Base-by-base conservation (phyloP, 2,329 filamentous ascomycete species). In the Colletotrichum coccodes region DNA sequence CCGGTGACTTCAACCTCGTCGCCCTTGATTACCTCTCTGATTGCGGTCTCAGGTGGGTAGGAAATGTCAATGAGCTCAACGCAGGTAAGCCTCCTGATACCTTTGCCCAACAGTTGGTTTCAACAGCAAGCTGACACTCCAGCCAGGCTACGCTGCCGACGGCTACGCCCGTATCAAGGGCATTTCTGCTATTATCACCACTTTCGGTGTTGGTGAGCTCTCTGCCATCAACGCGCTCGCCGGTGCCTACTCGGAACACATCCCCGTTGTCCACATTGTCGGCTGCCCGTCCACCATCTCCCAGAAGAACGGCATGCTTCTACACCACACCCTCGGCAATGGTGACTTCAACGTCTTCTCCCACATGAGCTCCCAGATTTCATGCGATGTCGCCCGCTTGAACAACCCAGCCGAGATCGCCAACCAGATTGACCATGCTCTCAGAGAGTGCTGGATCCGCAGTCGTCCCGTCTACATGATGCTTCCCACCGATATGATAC, bases 401-500 rank as follows among this genome's bases (percentile, higher is more conserved):
- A 91, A 89, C 76, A 87, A 93, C 71, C 89, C 91, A 1, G 80
- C 85, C 67, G 91, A 93, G 72, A 92, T 92, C 47, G 90, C 93
- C 11, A 83, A 85, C 16, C 88, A 94, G 75, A 95, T 97, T 73
- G 94, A 97, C 77, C 86, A 93, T 74, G 89, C 92, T 4, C 86
- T 97, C 32, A 87, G 88, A 36, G 86, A 94, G 79, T 96, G 93
- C 78, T 94, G 89, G 82, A 80, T 93, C 50, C 85, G 88, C 64
- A 93, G 91, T 70, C 87, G 92, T 23, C 94, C 94, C 3, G 92
- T 97, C 57, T 97, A 97, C 80, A 90, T 97, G 73, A 91, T 91
- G 76, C 84, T 97, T 9, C 94, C 94, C 3, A 93, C 92, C 18
- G 93, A 97, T 76, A 92, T 96, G 85, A 90, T 93, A 11, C 83